Percentiles rank a stretch among this genome's conserved stretches.
Conservation (phyloP, 2,329 filamentous ascomycete species). For the Phialophora tarda region DNA sequence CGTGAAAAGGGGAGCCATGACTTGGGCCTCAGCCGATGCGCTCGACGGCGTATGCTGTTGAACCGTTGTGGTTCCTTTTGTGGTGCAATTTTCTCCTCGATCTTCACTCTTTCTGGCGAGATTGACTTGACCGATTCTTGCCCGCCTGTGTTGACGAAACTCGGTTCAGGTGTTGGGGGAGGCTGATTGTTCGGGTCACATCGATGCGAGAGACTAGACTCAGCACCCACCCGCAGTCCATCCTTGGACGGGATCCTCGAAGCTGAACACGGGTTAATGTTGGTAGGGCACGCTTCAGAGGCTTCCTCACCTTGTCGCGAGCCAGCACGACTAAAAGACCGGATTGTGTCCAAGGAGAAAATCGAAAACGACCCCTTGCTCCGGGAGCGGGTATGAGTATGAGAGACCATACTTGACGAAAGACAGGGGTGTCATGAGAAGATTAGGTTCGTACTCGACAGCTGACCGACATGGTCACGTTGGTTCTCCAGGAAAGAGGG, state of each 20-base stretch:
- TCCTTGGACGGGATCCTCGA: conserved; percentile 31
- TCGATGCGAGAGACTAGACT: conserved; percentile 34
- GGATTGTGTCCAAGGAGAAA: conserved; percentile 35
- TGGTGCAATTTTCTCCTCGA: neutral
- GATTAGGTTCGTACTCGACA: neutral
- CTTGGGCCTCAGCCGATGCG: conserved; percentile 29
- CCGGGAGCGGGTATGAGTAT: conserved; percentile 29
- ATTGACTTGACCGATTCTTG: conserved; percentile 8
- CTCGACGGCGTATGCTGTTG: conserved; percentile 16
- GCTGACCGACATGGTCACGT: neutral
- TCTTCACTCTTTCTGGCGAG: conserved; percentile 11
- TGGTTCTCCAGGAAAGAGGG: neutral
- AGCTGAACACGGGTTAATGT: conserved; percentile 25
- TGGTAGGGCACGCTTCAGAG: neutral
- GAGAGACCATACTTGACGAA: conserved; percentile 26
- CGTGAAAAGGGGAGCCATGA: conserved; percentile 38
- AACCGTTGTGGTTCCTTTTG: conserved; percentile 2
- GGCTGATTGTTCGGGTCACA: conserved; percentile 36
- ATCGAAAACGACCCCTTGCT: conserved; percentile 37
- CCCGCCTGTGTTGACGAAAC: neutral
- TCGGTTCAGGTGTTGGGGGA: conserved; percentile 26
- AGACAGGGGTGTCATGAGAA: conserved; percentile 7
- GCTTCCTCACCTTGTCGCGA: conserved; percentile 34
- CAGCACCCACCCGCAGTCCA: conserved; percentile 28
- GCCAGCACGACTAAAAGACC: conserved; percentile 33